Percentiles rank a stretch among this genome's conserved stretches.
These are phyloP conservation scores for Tylopilus cervinicoccineus DNA, from an alignment of 768 basidiomycete genomes.

Conservation along the genomic window DNA sequence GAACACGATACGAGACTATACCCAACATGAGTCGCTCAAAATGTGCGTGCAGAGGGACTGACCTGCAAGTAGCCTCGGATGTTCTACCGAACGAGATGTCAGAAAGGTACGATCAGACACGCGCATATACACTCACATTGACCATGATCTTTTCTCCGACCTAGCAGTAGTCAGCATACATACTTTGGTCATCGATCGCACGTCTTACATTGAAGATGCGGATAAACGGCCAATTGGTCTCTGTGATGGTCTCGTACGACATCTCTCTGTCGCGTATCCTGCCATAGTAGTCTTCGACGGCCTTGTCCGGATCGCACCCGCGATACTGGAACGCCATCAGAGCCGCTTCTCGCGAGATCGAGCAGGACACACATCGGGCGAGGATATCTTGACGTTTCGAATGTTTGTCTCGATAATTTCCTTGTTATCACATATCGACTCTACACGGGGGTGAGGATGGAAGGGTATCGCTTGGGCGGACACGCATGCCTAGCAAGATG, in stretches of 20 bases:
- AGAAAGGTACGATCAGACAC: not conserved
- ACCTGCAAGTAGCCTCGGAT: slow-evolving; percentile 89
- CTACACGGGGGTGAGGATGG: slow-evolving; percentile 37
- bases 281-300: slow-evolving; percentile 88
- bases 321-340: slow-evolving; percentile 58
- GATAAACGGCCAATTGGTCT: slow-evolving; percentile 89
- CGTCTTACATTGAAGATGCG: slow-evolving; percentile 81
- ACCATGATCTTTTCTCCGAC: slow-evolving; percentile 96
- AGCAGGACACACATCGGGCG: slow-evolving; percentile 75
- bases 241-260: slow-evolving; percentile 88
- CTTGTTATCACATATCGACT: slow-evolving; percentile 86
- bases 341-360: not conserved
- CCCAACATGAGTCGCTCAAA: slow-evolving; percentile 1
- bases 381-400: slow-evolving; percentile 95
- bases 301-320: slow-evolving; percentile 88
- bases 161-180: slow-evolving; percentile 34
- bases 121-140: slow-evolving; percentile 52
- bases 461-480: not conserved
- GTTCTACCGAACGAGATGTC: slow-evolving; percentile 41
- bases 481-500: slow-evolving; percentile 73
- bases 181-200: not conserved
- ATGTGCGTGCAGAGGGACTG: slow-evolving; percentile 7
- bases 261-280: slow-evolving; percentile 85
- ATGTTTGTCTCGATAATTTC: slow-evolving; percentile 95
- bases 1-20: slow-evolving; percentile 90